Evolutionary conservation across 83 land plant genomes (phyloP).

Genomic region (Picea mariana): DNA sequence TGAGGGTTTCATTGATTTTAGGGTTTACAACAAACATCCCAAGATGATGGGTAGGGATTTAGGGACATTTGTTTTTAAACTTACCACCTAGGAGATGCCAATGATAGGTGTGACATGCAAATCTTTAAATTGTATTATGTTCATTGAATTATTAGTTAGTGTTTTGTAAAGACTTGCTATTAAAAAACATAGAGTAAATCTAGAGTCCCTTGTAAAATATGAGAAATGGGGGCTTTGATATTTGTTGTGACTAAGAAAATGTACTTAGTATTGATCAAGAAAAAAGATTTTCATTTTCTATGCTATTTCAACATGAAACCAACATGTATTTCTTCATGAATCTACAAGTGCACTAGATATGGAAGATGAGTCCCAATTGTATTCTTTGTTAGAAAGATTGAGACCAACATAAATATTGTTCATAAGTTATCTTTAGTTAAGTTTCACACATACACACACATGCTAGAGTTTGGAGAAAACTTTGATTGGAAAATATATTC

Average conservation of each 20-base stretch:
- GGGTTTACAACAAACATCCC: no score
- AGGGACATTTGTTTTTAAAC: no score
- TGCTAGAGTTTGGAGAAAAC: constrained; percentile 34
- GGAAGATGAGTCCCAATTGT: constrained; percentile 32
- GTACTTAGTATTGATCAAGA: constrained; percentile 40
- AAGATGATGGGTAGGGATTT: no score
- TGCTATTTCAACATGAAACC: constrained; percentile 41
- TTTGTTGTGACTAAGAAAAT: constrained; percentile 40
- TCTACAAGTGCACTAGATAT: constrained; percentile 50
- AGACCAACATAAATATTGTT: constrained; percentile 42
- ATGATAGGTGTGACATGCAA: no score
- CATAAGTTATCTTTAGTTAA: constrained; percentile 41
- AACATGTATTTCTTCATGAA: constrained; percentile 43
- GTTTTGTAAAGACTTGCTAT: no score
- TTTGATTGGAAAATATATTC: constrained; percentile 31
- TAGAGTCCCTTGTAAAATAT: no score
- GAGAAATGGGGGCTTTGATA: constrained; percentile 31
- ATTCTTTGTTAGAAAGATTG: constrained; percentile 27
- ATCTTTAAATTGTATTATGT: no score
- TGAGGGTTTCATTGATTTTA: no score
- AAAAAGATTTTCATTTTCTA: constrained; percentile 42
- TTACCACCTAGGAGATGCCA: no score
- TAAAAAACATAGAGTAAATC: no score
- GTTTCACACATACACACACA: constrained; percentile 49
- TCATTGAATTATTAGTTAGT: no score